Base-by-base conservation (phyloP, 768 basidiomycete genomes). In the Pulveroboletus ravenelii region DNA sequence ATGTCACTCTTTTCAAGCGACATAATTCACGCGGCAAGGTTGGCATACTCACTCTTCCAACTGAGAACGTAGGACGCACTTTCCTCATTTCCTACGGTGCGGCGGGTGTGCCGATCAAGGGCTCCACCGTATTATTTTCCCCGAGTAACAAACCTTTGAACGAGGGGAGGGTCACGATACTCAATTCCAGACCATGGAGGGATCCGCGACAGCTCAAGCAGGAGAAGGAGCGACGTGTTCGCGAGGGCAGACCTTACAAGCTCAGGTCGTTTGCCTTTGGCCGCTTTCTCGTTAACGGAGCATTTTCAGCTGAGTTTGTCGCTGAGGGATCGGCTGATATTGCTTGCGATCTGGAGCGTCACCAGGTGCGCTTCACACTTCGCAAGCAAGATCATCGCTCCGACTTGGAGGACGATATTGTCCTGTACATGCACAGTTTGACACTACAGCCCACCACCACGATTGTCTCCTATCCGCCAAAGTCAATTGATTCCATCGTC, bases 341-440 rank as follows among this genome's bases (percentile, higher is more conserved):
- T 53, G 62, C 70, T 52, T 73, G 72, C 58, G 68, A 74, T 56
- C 48, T 71, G 42, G 67, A 70, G 41, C 62, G 53, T 12, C 63
- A 53, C 35, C 51, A 53, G 14, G 53, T 74, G 48, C 62, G 65
- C 55, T 63, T 74, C 34, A 64, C 62, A 39, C 47, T 67, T 55
- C 50, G 56, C 59, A 56, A 54, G 54, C 61, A 67, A 56, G 20
- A 47, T 62, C 58, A 39, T 36, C 45, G 17, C 29, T 50, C 57
- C 56, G 2, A 27, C 3, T 13, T n/a, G 12, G 48, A 38, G 36
- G 45, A 50, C 14, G 7, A 18, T 1, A 0, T 41, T 35, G 4
- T 51, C 41, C 35, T 44, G 4, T 10, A 18, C 6, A 51, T 57
- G 58, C 0, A 47, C 18, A 1, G 27, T 5, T 6, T 60, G 37